Conservation (phyloP, 176 grass and related monocot species). For the Cenchrus purpureus region DNA sequence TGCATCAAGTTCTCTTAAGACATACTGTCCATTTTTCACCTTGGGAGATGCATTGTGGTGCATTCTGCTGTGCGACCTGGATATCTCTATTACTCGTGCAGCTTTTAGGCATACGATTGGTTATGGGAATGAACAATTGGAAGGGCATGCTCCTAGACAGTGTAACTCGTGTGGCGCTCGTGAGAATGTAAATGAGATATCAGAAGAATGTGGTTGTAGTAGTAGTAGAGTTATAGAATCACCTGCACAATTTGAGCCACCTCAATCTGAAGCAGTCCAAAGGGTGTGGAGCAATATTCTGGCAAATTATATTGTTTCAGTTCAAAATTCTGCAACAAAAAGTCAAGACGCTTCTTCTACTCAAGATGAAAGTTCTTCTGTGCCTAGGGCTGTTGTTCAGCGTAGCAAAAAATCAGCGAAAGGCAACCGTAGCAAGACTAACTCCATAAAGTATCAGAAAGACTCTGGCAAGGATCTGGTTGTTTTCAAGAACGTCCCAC, state of each 20-base stretch:
- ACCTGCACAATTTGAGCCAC: not conserved
- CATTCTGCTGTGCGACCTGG: constrained; percentile 46
- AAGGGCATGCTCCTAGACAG: not conserved
- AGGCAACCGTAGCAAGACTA: constrained; percentile 22
- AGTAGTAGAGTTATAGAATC: constrained; percentile 11
- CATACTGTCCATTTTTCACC: constrained; percentile 46
- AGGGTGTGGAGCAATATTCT: constrained; percentile 39
- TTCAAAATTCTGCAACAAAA: constrained; percentile 24
- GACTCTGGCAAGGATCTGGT: constrained; percentile 1
- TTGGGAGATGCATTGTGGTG: constrained; percentile 48
- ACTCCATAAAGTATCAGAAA: constrained; percentile 20
- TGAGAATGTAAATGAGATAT: constrained; percentile 18
- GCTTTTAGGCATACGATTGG: constrained; percentile 8
- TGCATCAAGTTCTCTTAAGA: constrained; percentile 41
- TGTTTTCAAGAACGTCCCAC: not conserved
- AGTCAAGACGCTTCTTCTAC: constrained; percentile 25
- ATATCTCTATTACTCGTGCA: constrained; percentile 41
- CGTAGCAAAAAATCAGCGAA: constrained; percentile 27
- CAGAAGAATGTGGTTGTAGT: constrained; percentile 30
- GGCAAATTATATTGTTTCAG: constrained; percentile 39
- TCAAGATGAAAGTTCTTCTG: constrained; percentile 28
- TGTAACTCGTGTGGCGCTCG: not conserved
- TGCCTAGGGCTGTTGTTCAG: constrained; percentile 11
- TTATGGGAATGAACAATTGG: constrained; percentile 33
- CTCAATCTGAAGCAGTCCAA: constrained; percentile 14